Conservation (phyloP, 306 rosid genomes). For the Quillaja saponaria region DNA sequence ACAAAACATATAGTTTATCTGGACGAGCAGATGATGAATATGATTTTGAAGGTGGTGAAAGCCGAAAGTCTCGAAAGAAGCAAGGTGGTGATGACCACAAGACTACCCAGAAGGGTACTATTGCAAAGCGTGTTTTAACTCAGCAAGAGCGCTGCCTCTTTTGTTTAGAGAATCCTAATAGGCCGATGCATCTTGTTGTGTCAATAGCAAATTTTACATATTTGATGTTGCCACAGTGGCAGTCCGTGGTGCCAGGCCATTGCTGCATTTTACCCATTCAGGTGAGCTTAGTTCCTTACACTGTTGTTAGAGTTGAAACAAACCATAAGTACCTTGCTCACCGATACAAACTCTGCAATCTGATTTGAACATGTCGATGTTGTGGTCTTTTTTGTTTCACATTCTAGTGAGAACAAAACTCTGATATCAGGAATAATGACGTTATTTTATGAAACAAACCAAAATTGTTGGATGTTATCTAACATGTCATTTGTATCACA, state of each 20-base stretch:
- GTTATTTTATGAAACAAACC: too few species aligned
- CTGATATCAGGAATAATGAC: too few species aligned
- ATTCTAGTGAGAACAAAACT: too few species aligned
- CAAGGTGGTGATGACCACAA: slow-evolving; percentile 55
- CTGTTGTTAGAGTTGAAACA: slow-evolving; percentile 17
- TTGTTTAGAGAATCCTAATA: slow-evolving; percentile 78
- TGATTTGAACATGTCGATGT: too few species aligned
- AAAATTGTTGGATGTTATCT: too few species aligned
- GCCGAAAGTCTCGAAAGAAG: slow-evolving; percentile 63
- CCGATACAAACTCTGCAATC: slow-evolving; percentile 10
- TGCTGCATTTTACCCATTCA: slow-evolving; percentile 88
- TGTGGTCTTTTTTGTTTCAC: too few species aligned
- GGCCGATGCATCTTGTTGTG: slow-evolving; percentile 81
- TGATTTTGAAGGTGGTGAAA: slow-evolving; percentile 70
- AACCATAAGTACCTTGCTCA: slow-evolving; percentile 16
- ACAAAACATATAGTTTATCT: slow-evolving; percentile 61
- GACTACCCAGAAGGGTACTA: slow-evolving; percentile 41
- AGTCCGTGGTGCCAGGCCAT: slow-evolving; percentile 84
- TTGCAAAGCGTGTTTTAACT: slow-evolving; percentile 47
- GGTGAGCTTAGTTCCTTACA: slow-evolving; percentile 47
- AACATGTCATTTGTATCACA: too few species aligned
- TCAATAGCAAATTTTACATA: slow-evolving; percentile 78
- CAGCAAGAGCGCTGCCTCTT: slow-evolving; percentile 81
- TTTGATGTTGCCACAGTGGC: slow-evolving; percentile 86
- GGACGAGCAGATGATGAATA: slow-evolving; percentile 87